Evolutionary conservation across 495 filamentous ascomycete species (phyloP).

Genomic region (Amphirosellinia nigrospora): DNA sequence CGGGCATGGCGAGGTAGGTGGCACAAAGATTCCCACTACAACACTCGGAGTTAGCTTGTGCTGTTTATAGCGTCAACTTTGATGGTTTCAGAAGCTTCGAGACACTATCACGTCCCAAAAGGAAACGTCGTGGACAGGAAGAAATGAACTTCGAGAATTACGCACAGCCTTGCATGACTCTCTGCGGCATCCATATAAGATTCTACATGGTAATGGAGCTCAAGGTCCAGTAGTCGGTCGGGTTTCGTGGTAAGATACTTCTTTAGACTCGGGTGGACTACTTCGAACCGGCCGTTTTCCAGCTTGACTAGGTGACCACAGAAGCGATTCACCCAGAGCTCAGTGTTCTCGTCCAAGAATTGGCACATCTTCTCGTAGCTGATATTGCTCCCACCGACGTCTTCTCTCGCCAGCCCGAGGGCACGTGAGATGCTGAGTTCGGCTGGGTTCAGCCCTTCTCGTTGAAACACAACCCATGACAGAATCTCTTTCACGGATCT

Average conservation of each 20-base stretch:
- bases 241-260: background rate
- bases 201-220: background rate
- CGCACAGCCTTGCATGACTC: background rate
- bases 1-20: background rate
- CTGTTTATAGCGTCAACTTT: too few species aligned
- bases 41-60: too few species aligned
- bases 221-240: background rate
- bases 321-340: background rate
- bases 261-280: background rate
- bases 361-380: background rate
- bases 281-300: background rate
- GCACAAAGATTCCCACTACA: background rate
- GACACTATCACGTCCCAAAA: too few species aligned
- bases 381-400: background rate
- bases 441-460: background rate
- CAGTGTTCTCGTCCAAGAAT: background rate
- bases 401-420: background rate
- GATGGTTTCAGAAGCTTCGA: too few species aligned
- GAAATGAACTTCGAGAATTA: too few species aligned
- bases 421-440: background rate
- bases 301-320: background rate
- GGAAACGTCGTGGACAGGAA: too few species aligned
- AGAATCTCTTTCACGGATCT: background rate
- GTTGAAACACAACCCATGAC: background rate
- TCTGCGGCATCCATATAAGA: background rate